Percentiles rank a stretch among this genome's conserved stretches.
Evolutionary conservation across 1,284 basidiomycete genomes (phyloP).

Genomic region (Ganoderma boninense): DNA sequence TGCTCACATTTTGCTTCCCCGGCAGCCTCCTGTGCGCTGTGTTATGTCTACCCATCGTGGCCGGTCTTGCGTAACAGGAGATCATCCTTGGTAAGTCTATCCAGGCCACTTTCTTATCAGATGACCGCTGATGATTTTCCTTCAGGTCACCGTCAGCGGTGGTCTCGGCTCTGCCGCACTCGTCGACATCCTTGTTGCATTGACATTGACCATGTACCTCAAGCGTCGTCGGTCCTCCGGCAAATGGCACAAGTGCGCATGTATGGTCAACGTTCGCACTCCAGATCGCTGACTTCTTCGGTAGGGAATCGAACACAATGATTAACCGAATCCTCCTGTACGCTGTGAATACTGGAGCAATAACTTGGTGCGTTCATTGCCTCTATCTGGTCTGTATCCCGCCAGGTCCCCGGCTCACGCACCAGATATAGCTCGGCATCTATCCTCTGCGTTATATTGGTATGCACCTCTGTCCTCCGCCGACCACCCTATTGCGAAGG

Average conservation of each 20-base stretch:
- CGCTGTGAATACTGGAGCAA: slow-evolving; percentile 32
- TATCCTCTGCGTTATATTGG: slow-evolving; percentile 28
- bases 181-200: slow-evolving; percentile 29
- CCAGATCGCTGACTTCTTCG: no score
- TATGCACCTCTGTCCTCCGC: slow-evolving; percentile 7
- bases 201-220: slow-evolving; percentile 27
- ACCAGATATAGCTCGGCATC: slow-evolving; percentile 23
- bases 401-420: neutral
- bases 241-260: slow-evolving; percentile 26
- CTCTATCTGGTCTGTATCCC: neutral
- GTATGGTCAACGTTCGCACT: neutral
- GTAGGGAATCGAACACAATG: slow-evolving; percentile 26
- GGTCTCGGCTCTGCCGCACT: slow-evolving; percentile 31
- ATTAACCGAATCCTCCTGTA: slow-evolving; percentile 29
- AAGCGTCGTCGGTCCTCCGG: slow-evolving; percentile 21
- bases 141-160: slow-evolving; percentile 28
- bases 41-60: slow-evolving; percentile 28
- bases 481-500: neutral
- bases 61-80: slow-evolving; percentile 14
- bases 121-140: neutral
- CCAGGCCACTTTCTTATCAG: neutral
- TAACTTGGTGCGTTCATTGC: slow-evolving; percentile 23
- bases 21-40: slow-evolving; percentile 24
- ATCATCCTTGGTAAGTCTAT: slow-evolving; percentile 20
- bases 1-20: neutral